These are phyloP conservation scores for Acarospora socialis DNA, from an alignment of 2,329 filamentous ascomycete species.

Conservation along the genomic window DNA sequence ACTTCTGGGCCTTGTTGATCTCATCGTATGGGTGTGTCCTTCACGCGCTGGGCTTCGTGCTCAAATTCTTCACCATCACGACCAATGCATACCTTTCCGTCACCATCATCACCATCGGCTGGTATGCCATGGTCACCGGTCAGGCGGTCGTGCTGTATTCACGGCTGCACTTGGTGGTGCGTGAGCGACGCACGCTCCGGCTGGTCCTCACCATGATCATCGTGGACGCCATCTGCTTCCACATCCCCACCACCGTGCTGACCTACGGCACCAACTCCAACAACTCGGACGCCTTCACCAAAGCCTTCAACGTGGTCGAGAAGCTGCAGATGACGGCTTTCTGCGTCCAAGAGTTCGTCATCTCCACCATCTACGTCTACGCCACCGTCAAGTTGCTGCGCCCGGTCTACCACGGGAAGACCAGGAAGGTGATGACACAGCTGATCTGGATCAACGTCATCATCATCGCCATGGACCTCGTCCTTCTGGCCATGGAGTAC, in stretches of 20 bases:
- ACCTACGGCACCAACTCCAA: slow-evolving; percentile 28
- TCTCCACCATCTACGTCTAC: slow-evolving; percentile 40
- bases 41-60: slow-evolving; percentile 32
- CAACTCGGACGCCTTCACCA: slow-evolving; percentile 16
- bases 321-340: slow-evolving; percentile 43
- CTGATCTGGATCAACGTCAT: slow-evolving; percentile 35
- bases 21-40: slow-evolving; percentile 32
- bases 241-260: slow-evolving; percentile 32
- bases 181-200: slow-evolving; percentile 25
- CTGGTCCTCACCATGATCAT: slow-evolving; percentile 34
- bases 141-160: slow-evolving; percentile 36
- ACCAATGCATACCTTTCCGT: slow-evolving; percentile 25
- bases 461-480: slow-evolving; percentile 33
- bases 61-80: slow-evolving; percentile 32
- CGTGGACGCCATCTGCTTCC: slow-evolving; percentile 28
- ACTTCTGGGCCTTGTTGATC: slow-evolving; percentile 37
- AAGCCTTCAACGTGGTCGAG: slow-evolving; percentile 34
- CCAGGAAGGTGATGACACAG: slow-evolving; percentile 34
- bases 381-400: slow-evolving; percentile 39
- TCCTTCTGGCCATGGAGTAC: slow-evolving; percentile 30
- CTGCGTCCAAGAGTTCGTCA: slow-evolving; percentile 40
- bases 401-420: slow-evolving; percentile 27
- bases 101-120: slow-evolving; percentile 31
- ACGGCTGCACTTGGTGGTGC: slow-evolving; percentile 31
- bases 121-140: slow-evolving; percentile 35